These are phyloP conservation scores for Pseudozyma sp. DNA, from an alignment of 1,284 basidiomycete genomes.

Conservation along the genomic window DNA sequence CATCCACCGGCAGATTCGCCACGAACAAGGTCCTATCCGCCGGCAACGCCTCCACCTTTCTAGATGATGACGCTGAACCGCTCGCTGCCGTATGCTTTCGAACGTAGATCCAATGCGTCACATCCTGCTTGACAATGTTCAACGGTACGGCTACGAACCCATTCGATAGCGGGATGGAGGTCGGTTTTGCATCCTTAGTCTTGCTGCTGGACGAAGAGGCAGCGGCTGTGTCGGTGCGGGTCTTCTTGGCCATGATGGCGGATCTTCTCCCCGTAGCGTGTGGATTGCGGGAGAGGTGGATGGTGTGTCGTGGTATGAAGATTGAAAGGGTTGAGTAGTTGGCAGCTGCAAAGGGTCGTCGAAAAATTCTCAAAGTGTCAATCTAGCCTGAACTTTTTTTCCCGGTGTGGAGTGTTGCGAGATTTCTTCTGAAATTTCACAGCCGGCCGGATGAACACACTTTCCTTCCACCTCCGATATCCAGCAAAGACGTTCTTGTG, in stretches of 20 bases:
- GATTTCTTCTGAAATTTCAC: neutral
- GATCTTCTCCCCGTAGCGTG: neutral
- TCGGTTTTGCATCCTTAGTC: neutral
- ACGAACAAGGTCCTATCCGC: slow-evolving; percentile 61
- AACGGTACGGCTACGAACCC: slow-evolving; percentile 42
- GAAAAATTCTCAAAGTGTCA: neutral
- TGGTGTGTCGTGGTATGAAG: no score
- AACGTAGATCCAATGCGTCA: slow-evolving; percentile 40
- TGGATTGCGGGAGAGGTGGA: no score
- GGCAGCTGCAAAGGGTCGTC: neutral
- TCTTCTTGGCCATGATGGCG: slow-evolving; percentile 13
- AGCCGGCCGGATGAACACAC: neutral
- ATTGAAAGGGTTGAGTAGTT: no score
- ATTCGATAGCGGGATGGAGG: slow-evolving; percentile 15
- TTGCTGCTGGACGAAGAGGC: neutral
- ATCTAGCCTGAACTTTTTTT: neutral
- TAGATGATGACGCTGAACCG: slow-evolving; percentile 16
- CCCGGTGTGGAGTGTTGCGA: neutral
- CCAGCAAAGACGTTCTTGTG: no score
- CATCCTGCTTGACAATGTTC: neutral
- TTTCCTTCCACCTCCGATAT: neutral
- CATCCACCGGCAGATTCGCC: slow-evolving; percentile 63
- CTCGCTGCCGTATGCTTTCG: slow-evolving; percentile 18
- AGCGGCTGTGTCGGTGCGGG: neutral
- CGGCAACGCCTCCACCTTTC: slow-evolving; percentile 18